Percentiles rank a stretch among this genome's conserved stretches.
phyloP scores from a whole-genome alignment of 306 rosid genomes.

The Begonia loranthoides region DNA sequence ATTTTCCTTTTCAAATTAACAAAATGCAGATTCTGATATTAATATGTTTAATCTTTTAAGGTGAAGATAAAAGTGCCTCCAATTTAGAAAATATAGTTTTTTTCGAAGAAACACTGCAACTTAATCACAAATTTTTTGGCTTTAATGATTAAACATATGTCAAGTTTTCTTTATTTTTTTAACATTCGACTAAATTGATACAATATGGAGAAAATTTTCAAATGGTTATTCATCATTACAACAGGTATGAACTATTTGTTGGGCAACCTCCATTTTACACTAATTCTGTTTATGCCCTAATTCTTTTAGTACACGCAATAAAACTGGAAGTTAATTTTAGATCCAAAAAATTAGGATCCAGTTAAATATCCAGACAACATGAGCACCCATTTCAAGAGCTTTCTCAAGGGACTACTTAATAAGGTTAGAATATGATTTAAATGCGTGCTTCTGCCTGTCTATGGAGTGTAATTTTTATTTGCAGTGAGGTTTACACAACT shows the following conservation, averaged over 20 bases:
- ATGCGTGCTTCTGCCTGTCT: not conserved
- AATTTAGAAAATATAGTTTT: too few species aligned
- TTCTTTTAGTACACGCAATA: not conserved
- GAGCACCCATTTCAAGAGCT: conserved; percentile 73
- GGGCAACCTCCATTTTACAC: conserved; percentile 99
- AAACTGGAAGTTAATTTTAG: conserved; percentile 13
- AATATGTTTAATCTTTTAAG: too few species aligned
- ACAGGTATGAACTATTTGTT: conserved; percentile 94
- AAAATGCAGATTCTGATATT: too few species aligned
- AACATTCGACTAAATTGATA: too few species aligned
- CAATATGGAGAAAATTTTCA: too few species aligned
- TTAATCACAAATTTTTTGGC: too few species aligned
- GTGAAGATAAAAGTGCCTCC: too few species aligned
- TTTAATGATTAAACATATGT: too few species aligned
- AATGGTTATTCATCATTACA: not conserved
- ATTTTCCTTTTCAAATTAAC: too few species aligned
- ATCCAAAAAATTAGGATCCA: conserved; percentile 58
- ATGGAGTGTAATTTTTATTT: conserved; percentile 12
- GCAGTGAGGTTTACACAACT: conserved; percentile 1
- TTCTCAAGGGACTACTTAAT: conserved; percentile 82
- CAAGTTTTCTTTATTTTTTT: too few species aligned
- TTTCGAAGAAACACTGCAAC: too few species aligned
- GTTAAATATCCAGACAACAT: conserved; percentile 92
- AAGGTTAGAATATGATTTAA: conserved; percentile 44
- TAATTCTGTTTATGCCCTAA: conserved; percentile 90